A percentile compares a stretch with the other conserved stretches of the same genome.
These are phyloP conservation scores for Hymenoscyphus scutula DNA, from an alignment of 2,329 filamentous ascomycete genomes.

Conservation along the genomic window DNA sequence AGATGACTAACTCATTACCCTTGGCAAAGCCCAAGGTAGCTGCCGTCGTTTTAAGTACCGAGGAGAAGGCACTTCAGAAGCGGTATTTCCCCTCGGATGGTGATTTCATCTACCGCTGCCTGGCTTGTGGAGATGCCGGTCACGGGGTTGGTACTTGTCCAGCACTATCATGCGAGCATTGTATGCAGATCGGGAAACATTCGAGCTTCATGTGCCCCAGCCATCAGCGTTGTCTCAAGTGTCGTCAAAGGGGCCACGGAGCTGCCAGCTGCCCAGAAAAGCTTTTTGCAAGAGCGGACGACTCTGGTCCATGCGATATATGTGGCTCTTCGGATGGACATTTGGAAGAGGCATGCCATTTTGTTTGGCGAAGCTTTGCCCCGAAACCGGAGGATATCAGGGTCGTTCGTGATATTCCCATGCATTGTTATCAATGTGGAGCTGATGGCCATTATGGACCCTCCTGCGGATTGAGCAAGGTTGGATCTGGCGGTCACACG, in stretches of 20 bases:
- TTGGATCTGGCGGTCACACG: slow-evolving; percentile 42
- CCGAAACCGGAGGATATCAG: slow-evolving; percentile 41
- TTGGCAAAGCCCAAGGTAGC: neutral
- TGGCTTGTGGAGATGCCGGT: slow-evolving; percentile 49
- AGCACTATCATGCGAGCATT: slow-evolving; percentile 48
- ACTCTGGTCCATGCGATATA: slow-evolving; percentile 57
- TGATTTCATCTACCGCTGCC: slow-evolving; percentile 41
- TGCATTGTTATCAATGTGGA: slow-evolving; percentile 58
- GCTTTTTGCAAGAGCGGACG: slow-evolving; percentile 50
- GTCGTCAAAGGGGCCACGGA: slow-evolving; percentile 60
- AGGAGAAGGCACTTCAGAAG: slow-evolving; percentile 37
- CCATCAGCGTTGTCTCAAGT: slow-evolving; percentile 54
- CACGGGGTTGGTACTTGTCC: slow-evolving; percentile 49
- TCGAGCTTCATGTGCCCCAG: slow-evolving; percentile 50
- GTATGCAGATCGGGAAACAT: slow-evolving; percentile 44
- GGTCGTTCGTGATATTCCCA: slow-evolving; percentile 50
- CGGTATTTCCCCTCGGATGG: slow-evolving; percentile 47
- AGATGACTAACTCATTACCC: slow-evolving; percentile 1
- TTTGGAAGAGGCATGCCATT: slow-evolving; percentile 56
- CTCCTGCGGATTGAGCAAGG: slow-evolving; percentile 46
- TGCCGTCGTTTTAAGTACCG: neutral
- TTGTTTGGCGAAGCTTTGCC: slow-evolving; percentile 58
- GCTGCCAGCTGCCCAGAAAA: slow-evolving; percentile 53
- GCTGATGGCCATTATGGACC: slow-evolving; percentile 53
- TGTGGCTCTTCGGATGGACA: slow-evolving; percentile 58